Evolutionary conservation across 441 rosid species (phyloP).

Genomic region (Pelargonium myrrhifolium): DNA sequence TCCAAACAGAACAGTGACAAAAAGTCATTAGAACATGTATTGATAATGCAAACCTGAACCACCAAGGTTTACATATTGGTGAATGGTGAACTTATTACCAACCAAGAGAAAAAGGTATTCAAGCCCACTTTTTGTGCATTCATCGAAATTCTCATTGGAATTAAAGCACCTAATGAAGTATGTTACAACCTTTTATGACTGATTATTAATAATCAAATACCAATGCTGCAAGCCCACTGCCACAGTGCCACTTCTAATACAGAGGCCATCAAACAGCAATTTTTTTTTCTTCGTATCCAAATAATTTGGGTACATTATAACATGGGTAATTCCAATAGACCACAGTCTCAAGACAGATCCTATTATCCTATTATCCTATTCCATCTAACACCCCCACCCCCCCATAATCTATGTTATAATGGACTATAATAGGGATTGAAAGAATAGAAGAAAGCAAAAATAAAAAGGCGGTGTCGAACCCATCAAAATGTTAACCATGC

Average conservation of each 20-base stretch:
- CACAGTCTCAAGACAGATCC: background rate
- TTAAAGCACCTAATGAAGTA: background rate
- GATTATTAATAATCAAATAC: background rate
- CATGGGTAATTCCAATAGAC: too few relatives aligned
- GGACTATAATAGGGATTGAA: background rate
- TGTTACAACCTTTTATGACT: background rate
- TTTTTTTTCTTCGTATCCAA: too few relatives aligned
- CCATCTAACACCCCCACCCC: background rate
- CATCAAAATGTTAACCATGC: background rate
- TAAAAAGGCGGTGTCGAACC: background rate
- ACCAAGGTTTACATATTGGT: background rate
- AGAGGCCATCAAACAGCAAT: background rate
- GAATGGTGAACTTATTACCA: background rate
- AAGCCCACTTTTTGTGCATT: background rate
- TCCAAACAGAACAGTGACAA: background rate
- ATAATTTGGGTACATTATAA: too few relatives aligned
- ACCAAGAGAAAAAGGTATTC: background rate
- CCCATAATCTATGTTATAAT: background rate
- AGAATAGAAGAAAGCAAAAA: too few relatives aligned
- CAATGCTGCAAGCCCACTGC: background rate
- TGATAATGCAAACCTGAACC: background rate
- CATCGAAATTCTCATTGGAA: background rate
- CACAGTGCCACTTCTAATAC: background rate
- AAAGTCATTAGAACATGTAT: background rate
- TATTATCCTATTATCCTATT: background rate